Conservation (phyloP, 257 asterid species). For the Datura wrightii region DNA sequence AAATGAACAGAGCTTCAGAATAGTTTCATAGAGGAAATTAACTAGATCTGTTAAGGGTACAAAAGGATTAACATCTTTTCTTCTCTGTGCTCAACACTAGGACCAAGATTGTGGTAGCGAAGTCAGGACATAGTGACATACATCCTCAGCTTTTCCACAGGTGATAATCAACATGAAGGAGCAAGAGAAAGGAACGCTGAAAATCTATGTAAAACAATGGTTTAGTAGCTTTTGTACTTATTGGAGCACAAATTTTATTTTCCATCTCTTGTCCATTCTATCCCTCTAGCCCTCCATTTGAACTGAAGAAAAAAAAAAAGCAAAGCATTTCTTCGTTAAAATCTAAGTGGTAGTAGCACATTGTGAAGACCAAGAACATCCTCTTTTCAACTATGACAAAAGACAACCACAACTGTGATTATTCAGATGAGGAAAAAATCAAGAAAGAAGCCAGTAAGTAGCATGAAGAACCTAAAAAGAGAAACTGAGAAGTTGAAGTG, state of each 20-base stretch:
- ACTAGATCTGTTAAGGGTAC: slow-evolving; percentile 1
- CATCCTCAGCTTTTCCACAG: background rate
- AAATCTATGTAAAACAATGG: background rate
- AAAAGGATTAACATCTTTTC: background rate
- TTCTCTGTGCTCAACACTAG: background rate
- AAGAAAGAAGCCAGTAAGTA: slow-evolving; percentile 8
- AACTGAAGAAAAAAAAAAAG: background rate
- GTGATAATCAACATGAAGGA: background rate
- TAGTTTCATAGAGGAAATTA: slow-evolving; percentile 16
- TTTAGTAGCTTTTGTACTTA: background rate
- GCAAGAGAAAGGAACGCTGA: background rate
- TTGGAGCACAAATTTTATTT: background rate
- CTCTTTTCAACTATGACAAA: slow-evolving; percentile 19
- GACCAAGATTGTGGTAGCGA: background rate
- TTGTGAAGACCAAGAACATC: background rate
- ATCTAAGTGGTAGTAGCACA: background rate
- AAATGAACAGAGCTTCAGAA: background rate
- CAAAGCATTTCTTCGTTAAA: background rate
- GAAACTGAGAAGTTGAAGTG: background rate
- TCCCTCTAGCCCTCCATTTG: background rate
- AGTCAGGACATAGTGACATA: background rate
- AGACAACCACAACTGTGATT: background rate
- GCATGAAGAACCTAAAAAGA: slow-evolving; percentile 21
- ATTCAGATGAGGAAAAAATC: background rate
- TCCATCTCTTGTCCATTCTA: slow-evolving; percentile 1